These are phyloP conservation scores for Solioccasus polychromus DNA, from an alignment of 768 basidiomycete species.

Conservation along the genomic window DNA sequence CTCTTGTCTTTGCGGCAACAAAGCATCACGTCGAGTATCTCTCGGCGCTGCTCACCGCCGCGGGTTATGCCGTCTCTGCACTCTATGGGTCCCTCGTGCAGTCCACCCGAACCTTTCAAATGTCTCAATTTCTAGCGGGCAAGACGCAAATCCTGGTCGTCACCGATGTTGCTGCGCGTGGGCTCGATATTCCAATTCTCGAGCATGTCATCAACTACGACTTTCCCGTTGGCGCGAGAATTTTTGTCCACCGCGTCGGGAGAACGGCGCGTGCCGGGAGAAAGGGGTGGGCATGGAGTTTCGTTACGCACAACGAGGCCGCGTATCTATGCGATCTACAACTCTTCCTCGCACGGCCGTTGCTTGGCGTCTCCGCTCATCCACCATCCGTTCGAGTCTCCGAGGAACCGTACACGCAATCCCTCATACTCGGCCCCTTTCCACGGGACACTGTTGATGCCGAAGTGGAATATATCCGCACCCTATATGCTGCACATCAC, in stretches of 20 bases:
- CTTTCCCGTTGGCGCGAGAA: conserved; percentile 89
- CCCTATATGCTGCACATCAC: conserved; percentile 61
- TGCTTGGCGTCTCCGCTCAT: conserved; percentile 45
- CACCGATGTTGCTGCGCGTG: conserved; percentile 96
- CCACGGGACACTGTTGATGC: conserved; percentile 77
- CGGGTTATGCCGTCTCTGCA: conserved; percentile 87
- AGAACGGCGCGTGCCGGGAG: conserved; percentile 94
- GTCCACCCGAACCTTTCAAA: conserved; percentile 80
- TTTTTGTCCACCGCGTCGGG: conserved; percentile 96
- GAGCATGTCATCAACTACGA: conserved; percentile 99
- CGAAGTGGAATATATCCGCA: conserved; percentile 76
- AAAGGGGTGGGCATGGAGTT: conserved; percentile 95
- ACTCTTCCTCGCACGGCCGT: conserved; percentile 81
- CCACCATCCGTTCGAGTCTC: conserved; percentile 37
- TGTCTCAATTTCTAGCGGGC: conserved; percentile 85
- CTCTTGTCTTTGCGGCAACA: conserved; percentile 91
- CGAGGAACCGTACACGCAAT: conserved; percentile 66
- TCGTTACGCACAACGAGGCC: conserved; percentile 81
- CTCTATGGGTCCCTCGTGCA: conserved; percentile 97
- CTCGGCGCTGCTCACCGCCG: conserved; percentile 66
- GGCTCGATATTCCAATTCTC: conserved; percentile 95
- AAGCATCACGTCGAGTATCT: conserved; percentile 99
- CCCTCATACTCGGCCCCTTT: conserved; percentile 79
- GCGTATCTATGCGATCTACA: conserved; percentile 92
- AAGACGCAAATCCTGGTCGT: conserved; percentile 85